Percentiles rank a stretch among this genome's conserved stretches.
phyloP scores from a whole-genome alignment of 352 stramenopile species.

The Globisporangium spinosum region DNA sequence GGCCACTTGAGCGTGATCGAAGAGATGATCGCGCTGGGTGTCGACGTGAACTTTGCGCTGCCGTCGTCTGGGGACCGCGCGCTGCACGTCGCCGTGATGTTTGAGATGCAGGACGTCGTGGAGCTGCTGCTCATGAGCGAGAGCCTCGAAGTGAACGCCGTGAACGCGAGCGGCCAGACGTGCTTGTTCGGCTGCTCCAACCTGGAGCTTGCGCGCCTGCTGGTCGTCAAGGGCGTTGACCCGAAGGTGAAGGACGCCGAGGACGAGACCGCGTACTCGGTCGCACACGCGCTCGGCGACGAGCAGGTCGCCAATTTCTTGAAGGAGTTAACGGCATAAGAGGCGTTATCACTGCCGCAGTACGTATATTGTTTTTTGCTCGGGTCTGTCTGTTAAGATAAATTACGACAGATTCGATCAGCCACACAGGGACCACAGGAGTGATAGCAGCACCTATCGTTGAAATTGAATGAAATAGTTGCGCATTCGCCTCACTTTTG shows the following conservation, averaged over 20 bases:
- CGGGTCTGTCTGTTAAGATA: background rate
- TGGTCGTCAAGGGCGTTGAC: conserved; percentile 65
- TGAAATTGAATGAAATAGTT: background rate
- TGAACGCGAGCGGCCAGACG: conserved; percentile 69
- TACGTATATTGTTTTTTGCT: background rate
- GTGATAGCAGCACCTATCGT: background rate
- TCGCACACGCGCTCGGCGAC: conserved; percentile 71
- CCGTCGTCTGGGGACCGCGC: conserved; percentile 61
- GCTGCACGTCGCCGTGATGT: conserved; percentile 80
- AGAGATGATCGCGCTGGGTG: conserved; percentile 65
- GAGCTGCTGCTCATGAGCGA: conserved; percentile 53
- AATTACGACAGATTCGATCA: background rate
- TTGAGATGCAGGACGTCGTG: conserved; percentile 82
- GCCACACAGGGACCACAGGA: background rate
- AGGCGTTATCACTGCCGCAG: background rate
- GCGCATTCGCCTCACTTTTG: background rate
- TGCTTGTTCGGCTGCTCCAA: conserved; percentile 82
- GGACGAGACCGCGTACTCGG: conserved; percentile 62
- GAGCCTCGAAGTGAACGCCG: conserved; percentile 57
- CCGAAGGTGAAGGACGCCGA: conserved; percentile 58
- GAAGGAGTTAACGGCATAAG: conserved; percentile 28
- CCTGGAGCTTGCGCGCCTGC: conserved; percentile 55
- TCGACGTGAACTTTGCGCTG: conserved; percentile 70
- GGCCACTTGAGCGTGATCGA: conserved; percentile 66
- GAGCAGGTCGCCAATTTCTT: conserved; percentile 69